Evolutionary conservation across 192 early-diverging fungal species (phyloP), one percentile per base, ranked within the genome.

Genomic region (Podila verticillata): DNA sequence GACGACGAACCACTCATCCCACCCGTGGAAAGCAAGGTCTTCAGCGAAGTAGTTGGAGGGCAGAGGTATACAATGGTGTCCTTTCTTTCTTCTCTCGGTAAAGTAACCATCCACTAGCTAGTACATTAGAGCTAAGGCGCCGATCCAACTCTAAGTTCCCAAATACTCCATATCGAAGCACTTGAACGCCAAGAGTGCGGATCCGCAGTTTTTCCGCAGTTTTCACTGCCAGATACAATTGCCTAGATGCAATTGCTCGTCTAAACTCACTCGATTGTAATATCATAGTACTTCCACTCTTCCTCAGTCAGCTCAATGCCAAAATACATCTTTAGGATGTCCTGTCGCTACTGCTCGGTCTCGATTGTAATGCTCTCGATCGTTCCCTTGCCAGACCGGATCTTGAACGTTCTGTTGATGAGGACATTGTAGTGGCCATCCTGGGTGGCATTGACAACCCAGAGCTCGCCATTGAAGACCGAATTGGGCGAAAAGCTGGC

Each of bases 281-380:
- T 24, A 26, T 73, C 71, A n/a, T 66, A 57, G 57, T 73, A 34
- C 30, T 61, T 47, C 36, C 63, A 48, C 47, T 73, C 71, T 10
- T 73, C 71, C 3, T 73, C 57, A 19, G 71, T 73, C 30, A 73
- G 32, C 13, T 44, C 57, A 48, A 73, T 73, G 7, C 58, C 63
- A 66, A 61, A 73, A 24, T 73, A 73, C n/a, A 66, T 48, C 24
- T 59, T 56, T 5, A 73, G 24, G 24, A 28, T 51, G 51, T 73
- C 63, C n/a, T 60, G 22, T 7, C 71, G 36, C 54, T 73, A 49
- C 47, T 73, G 63, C 47, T 73, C 71, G 2, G 17, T 73, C 19
- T 59, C 36, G 31, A 73, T 64, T 1, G 29, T 57, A 32, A 73
- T 73, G 3, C 5, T 48, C 17, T 66, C 30, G 5, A 47, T 57